Conservation (phyloP, 164 flowering plant species). For the Umbilicus rupestris region DNA sequence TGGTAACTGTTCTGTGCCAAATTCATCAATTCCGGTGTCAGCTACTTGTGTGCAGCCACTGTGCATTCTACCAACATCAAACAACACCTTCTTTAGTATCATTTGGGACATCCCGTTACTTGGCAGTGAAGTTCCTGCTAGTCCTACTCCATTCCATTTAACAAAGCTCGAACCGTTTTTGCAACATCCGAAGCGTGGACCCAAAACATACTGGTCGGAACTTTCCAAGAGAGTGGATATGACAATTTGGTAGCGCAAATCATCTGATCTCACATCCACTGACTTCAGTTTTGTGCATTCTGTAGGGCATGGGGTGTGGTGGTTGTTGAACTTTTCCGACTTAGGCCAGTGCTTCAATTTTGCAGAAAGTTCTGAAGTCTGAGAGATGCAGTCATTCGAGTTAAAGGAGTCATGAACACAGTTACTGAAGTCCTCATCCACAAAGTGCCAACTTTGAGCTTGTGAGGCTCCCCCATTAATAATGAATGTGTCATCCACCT, state of each 20-base stretch:
- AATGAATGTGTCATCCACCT: conserved; percentile 46
- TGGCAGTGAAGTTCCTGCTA: conserved; percentile 12
- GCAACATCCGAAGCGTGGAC: conserved; percentile 23
- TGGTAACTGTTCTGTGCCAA: too few relatives aligned
- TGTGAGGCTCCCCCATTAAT: conserved; percentile 46
- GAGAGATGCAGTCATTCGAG: conserved; percentile 72
- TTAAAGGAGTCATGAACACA: conserved; percentile 40
- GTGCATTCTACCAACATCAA: conserved; percentile 43
- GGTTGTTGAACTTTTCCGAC: too few relatives aligned
- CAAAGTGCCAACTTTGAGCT: conserved; percentile 60
- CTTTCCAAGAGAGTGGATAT: conserved; percentile 45
- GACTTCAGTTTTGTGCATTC: conserved; percentile 27
- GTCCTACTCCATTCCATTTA: conserved; percentile 39
- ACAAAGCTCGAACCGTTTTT: conserved; percentile 43
- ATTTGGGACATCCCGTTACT: conserved; percentile 35
- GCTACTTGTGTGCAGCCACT: too few relatives aligned
- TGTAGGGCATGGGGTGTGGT: conserved; percentile 25
- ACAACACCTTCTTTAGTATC: conserved; percentile 55
- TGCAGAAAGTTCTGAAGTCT: conserved; percentile 34
- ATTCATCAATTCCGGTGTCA: too few relatives aligned
- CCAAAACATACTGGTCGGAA: conserved; percentile 28
- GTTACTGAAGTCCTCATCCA: conserved; percentile 64
- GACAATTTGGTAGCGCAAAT: conserved; percentile 48
- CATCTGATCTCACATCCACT: conserved; percentile 30
- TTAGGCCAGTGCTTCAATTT: too few relatives aligned